A percentile compares a stretch with the other conserved stretches of the same genome.
Evolutionary conservation across 768 basidiomycete species (phyloP).

Genomic region (Suillus discolor): DNA sequence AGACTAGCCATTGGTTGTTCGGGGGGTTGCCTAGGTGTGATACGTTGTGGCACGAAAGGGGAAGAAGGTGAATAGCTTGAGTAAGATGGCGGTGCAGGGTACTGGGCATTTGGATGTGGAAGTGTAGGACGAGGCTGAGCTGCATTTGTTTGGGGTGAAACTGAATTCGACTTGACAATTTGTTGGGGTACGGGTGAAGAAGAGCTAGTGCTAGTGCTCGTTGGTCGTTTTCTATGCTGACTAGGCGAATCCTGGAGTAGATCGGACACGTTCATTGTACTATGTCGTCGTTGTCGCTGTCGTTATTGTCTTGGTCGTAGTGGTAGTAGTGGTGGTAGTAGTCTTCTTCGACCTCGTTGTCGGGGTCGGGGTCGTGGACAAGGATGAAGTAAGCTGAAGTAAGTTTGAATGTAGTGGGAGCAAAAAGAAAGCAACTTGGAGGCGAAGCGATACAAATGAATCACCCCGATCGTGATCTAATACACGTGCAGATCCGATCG

Average conservation of each 20-base stretch:
- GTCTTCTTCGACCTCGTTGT: background rate
- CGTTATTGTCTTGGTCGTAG: background rate
- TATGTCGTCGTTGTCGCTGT: background rate
- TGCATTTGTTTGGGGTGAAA: constrained; percentile 26
- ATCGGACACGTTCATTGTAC: constrained; percentile 65
- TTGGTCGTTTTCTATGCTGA: constrained; percentile 44
- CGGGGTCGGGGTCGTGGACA: background rate
- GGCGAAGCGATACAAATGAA: constrained; percentile 8
- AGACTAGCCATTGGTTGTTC: constrained; percentile 31
- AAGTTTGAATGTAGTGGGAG: background rate
- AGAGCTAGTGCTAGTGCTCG: constrained; percentile 23
- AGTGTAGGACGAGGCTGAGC: background rate
- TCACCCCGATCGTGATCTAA: constrained; percentile 10
- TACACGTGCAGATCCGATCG: constrained; percentile 9
- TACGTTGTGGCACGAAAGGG: constrained; percentile 29
- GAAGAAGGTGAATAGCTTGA: constrained; percentile 28
- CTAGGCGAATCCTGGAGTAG: constrained; percentile 73
- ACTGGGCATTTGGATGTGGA: constrained; percentile 21
- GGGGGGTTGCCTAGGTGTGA: constrained; percentile 30
- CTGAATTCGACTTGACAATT: constrained; percentile 24
- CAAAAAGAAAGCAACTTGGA: constrained; percentile 8
- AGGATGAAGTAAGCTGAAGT: background rate
- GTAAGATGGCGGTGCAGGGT: constrained; percentile 35
- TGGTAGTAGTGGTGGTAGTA: background rate
- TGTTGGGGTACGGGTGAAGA: constrained; percentile 34